These are phyloP conservation scores for Boletus patriciae DNA, from an alignment of 768 basidiomycete species.

Conservation along the genomic window DNA sequence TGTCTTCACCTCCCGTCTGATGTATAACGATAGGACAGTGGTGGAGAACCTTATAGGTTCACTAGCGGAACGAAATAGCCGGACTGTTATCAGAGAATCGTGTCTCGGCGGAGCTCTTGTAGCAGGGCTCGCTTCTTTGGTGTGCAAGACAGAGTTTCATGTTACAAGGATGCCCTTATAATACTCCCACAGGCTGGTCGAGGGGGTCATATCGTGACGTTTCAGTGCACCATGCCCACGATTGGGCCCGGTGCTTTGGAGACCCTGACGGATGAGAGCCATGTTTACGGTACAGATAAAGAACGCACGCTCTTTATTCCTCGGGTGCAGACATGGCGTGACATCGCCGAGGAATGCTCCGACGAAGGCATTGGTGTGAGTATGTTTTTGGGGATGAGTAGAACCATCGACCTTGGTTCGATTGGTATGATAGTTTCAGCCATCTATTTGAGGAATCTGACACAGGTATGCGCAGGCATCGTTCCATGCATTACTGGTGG, in stretches of 20 bases:
- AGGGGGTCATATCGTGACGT: constrained; percentile 78
- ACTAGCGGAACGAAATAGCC: constrained; percentile 61
- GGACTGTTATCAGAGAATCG: constrained; percentile 49
- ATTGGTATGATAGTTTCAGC: constrained; percentile 52
- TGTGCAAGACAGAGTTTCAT: constrained; percentile 37
- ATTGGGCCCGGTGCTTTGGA: constrained; percentile 71
- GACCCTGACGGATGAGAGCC: constrained; percentile 56
- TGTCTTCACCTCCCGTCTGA: constrained; percentile 6
- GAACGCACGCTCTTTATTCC: constrained; percentile 80
- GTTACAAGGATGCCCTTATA: constrained; percentile 6
- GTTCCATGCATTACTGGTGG: constrained; percentile 81
- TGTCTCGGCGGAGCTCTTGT: constrained; percentile 79
- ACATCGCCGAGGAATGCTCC: constrained; percentile 84
- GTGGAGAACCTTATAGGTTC: constrained; percentile 67
- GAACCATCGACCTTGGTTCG: constrained; percentile 83
- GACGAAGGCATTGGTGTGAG: constrained; percentile 89
- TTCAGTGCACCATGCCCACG: constrained; percentile 67
- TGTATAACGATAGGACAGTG: constrained; percentile 42
- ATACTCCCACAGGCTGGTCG: constrained; percentile 47
- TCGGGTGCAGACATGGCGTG: constrained; percentile 76
- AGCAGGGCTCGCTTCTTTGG: constrained; percentile 70
- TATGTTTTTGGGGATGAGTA: constrained; percentile 79
- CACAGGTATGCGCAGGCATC: constrained; percentile 42
- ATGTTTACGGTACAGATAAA: constrained; percentile 80
- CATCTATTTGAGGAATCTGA: constrained; percentile 8